A percentile compares a stretch with the other conserved stretches of the same genome.
phyloP scores from a whole-genome alignment of 495 filamentous ascomycete species.

The Copromyces sp. region DNA sequence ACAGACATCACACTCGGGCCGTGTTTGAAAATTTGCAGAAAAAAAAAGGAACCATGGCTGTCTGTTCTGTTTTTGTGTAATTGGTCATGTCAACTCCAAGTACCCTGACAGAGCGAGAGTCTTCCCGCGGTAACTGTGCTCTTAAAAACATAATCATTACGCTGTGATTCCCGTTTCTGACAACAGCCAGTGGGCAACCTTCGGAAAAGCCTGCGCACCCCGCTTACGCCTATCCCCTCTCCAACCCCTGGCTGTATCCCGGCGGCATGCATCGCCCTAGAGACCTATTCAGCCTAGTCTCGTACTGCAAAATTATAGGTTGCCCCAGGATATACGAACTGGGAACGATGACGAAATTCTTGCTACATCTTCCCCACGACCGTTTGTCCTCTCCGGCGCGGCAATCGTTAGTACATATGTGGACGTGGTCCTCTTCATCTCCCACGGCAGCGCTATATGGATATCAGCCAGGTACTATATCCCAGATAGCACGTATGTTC shows the following conservation, averaged over 20 bases:
- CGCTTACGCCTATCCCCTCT: not conserved
- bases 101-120: not conserved
- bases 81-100: not conserved
- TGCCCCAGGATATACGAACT: not conserved
- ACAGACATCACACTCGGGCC: not conserved
- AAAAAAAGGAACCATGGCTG: not conserved
- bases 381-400: not conserved
- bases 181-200: not conserved
- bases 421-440: not conserved
- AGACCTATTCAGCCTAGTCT: not conserved
- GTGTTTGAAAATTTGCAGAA: not conserved
- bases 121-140: not conserved
- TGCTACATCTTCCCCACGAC: not conserved
- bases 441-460: not conserved
- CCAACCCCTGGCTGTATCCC: not conserved
- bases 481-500: not conserved
- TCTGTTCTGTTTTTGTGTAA: not conserved
- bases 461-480: not conserved
- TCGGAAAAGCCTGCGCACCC: not conserved
- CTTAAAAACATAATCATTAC: not conserved
- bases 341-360: not conserved
- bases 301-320: not conserved
- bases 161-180: not conserved
- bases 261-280: not conserved
- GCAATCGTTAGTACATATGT: not conserved